Evolutionary conservation across 1,139 yeast species (phyloP), one percentile per base, ranked within the genome.

Genomic region (Geotrichum restrictum): DNA sequence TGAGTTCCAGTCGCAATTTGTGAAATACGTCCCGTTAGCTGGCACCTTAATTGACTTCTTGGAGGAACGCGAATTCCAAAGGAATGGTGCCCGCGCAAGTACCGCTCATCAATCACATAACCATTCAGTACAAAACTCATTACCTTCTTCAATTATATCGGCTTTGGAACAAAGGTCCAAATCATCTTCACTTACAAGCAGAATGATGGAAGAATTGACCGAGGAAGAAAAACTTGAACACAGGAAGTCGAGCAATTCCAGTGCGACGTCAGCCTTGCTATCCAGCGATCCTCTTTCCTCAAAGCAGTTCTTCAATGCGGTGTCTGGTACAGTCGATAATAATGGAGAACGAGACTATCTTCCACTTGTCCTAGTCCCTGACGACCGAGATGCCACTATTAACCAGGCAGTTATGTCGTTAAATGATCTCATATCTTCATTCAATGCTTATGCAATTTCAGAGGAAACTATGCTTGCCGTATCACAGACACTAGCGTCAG

Each of bases 291-390:
- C 68, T 8, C 57, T 64, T 16, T 44, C 64, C 1, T 63, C 64
- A 5, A 57, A 59, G 21, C 56, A 57, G 18, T 64, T 64, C 48
- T 64, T 64, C 51, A 61, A 63, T 45, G 63, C 68, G n/a, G 57
- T 58, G 33, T 57, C 64, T 16, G 68, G 68, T 4, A 52, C 57
- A 4, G 66, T 62, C 1, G 63, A 62, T 14, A 18, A 34, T 2
- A 38, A 34, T 21, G 59, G 49, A 14, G 51, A 49, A 19, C 54
- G 63, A 34, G 66, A 59, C 29, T 64, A 64, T 45, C 56, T 64
- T 37, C 68, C 68, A 18, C 50, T 65, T 49, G 53, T 66, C 14
- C 54, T 59, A 36, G 54, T 63, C 22, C 67, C 67, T 2, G 66
- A 65, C 47, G 61, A 57, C 21, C 49, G 57, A 2, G 64, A 65